Evolutionary conservation across 2,329 filamentous ascomycete species (phyloP).

Genomic region (Hypomyces perniciosus): DNA sequence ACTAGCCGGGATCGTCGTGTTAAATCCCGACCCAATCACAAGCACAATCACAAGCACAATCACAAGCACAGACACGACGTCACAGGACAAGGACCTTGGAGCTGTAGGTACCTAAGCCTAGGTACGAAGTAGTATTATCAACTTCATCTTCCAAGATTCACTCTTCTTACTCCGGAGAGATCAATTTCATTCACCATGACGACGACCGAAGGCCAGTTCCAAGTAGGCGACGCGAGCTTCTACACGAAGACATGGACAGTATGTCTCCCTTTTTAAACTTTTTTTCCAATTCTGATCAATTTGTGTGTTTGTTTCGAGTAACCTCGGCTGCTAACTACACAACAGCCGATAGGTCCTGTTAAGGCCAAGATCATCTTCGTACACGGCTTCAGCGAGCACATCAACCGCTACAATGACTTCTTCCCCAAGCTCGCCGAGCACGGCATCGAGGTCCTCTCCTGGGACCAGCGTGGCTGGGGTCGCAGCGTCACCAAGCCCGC

Average conservation of each 20-base stretch:
- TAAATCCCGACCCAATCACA: too few species aligned
- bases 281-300: background rate
- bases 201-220: conserved; percentile 46
- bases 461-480: conserved; percentile 90
- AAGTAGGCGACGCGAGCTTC: conserved; percentile 38
- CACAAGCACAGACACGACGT: too few species aligned
- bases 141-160: too few species aligned
- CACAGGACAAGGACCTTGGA: too few species aligned
- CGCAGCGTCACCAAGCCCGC: conserved; percentile 56
- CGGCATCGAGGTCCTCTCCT: conserved; percentile 69
- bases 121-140: too few species aligned
- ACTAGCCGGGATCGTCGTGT: too few species aligned
- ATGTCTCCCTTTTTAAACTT: conserved; percentile 23
- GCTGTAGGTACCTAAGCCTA: too few species aligned
- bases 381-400: conserved; percentile 86
- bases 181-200: conserved; percentile 23
- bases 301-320: background rate
- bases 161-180: too few species aligned
- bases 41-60: too few species aligned
- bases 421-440: conserved; percentile 63
- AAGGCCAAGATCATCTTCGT: conserved; percentile 74
- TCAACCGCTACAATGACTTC: conserved; percentile 69
- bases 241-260: conserved; percentile 57
- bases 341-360: conserved; percentile 47
- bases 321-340: conserved; percentile 1